These are phyloP conservation scores for grape (Vitis vinifera) DNA, from an alignment of 164 flowering plant species.

Conservation along the genomic window DNA sequence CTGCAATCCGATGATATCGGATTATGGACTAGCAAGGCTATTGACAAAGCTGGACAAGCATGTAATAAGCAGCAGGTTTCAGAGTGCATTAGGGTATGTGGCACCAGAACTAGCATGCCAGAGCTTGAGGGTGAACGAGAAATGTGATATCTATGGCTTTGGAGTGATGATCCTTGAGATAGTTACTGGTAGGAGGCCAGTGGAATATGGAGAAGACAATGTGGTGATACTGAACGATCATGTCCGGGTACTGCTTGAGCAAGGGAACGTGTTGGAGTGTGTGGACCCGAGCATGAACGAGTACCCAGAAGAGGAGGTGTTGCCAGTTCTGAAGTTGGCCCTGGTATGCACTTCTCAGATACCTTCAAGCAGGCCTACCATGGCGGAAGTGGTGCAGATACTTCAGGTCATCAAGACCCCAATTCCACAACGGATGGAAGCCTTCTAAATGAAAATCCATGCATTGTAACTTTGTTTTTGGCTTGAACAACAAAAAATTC, in stretches of 20 bases:
- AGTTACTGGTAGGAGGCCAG: constrained; percentile 82
- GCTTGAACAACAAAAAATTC: too few species aligned
- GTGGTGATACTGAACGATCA: constrained; percentile 72
- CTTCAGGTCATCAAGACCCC: constrained; percentile 88
- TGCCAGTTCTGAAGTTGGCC: constrained; percentile 87
- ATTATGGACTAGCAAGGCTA: constrained; percentile 81
- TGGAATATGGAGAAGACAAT: constrained; percentile 93
- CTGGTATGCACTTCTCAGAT: constrained; percentile 92
- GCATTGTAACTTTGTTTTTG: too few species aligned
- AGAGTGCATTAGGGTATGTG: constrained; percentile 77
- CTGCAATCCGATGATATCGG: constrained; percentile 68
- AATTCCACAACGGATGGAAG: constrained; percentile 54
- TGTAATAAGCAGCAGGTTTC: constrained; percentile 60
- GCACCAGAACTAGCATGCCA: constrained; percentile 96
- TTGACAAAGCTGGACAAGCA: constrained; percentile 70
- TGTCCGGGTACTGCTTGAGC: constrained; percentile 71
- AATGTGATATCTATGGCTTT: constrained; percentile 81
- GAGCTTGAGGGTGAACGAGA: constrained; percentile 82
- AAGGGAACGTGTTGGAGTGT: constrained; percentile 79
- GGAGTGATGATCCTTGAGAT: constrained; percentile 84
- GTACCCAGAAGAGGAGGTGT: constrained; percentile 83
- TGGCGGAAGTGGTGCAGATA: constrained; percentile 91
- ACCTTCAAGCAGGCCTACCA: constrained; percentile 93
- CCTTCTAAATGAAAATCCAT: constrained; percentile 22
- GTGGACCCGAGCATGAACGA: constrained; percentile 67